These are phyloP conservation scores for Aspergillus jensenii DNA, from an alignment of 2,329 filamentous ascomycete genomes.

Conservation along the genomic window DNA sequence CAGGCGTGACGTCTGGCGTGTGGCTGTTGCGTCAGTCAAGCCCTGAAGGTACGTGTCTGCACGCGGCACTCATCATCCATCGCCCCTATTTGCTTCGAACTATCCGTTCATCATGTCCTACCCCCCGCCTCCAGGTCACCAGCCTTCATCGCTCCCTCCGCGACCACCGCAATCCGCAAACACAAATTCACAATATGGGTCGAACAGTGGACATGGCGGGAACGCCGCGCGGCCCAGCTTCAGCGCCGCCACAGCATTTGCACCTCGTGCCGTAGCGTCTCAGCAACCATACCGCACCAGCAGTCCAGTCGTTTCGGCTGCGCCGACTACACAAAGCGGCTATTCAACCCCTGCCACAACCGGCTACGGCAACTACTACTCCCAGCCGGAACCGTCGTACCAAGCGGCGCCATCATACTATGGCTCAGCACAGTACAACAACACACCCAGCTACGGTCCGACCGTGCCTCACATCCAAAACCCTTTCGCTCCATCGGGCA, in stretches of 20 bases:
- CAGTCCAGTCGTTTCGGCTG: slow-evolving; percentile 36
- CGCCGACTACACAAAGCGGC: slow-evolving; percentile 33
- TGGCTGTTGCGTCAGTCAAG: slow-evolving; percentile 35
- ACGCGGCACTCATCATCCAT: slow-evolving; percentile 30
- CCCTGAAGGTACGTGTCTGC: slow-evolving; percentile 45
- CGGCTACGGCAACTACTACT: slow-evolving; percentile 43
- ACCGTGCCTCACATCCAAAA: slow-evolving; percentile 72
- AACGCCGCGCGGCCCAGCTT: slow-evolving; percentile 30
- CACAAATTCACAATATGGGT: slow-evolving; percentile 34
- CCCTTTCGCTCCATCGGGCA: slow-evolving; percentile 69
- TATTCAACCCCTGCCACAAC: slow-evolving; percentile 40
- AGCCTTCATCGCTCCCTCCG: slow-evolving; percentile 67
- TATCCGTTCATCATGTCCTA: slow-evolving; percentile 70
- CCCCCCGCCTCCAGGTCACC: slow-evolving; percentile 76
- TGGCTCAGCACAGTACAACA: slow-evolving; percentile 46
- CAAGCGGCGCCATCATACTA: slow-evolving; percentile 45
- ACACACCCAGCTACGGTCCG: slow-evolving; percentile 45
- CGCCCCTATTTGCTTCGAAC: slow-evolving; percentile 34
- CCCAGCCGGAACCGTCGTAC: slow-evolving; percentile 39
- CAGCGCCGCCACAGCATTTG: slow-evolving; percentile 56
- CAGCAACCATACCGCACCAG: slow-evolving; percentile 40
- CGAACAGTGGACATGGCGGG: slow-evolving; percentile 33
- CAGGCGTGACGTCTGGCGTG: slow-evolving; percentile 37
- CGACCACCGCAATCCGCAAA: slow-evolving; percentile 66
- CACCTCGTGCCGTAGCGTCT: slow-evolving; percentile 58